Evolutionary conservation across 305 asterid species (phyloP), one percentile per base, ranked within the genome.

Genomic region (Plantago lanceolata): DNA sequence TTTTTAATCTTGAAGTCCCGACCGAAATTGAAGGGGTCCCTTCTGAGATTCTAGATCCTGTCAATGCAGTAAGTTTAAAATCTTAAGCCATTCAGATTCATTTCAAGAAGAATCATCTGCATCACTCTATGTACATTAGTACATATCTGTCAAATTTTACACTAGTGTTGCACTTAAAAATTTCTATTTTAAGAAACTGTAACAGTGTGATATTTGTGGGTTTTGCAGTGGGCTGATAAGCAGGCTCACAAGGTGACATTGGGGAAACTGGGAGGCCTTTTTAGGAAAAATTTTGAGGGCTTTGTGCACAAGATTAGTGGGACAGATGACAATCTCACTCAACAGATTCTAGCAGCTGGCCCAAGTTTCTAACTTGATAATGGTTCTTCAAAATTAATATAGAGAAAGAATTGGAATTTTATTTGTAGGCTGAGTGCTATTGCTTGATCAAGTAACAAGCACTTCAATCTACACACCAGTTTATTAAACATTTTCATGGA

Each of bases 261-360:
- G 57, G 48, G 85, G 64, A 90, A 90, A 76, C 59, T 90, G 69
- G 96, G 90, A 44, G 93, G 95, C 18, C 80, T 87, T 45, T 90
- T 90, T 77, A 85, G 79, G 93, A 90, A 87, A 79, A 87, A 87
- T 37, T 88, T 88, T 51, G 95, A 88, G 65, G 95, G 73, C 19
- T 90, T 88, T 65, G 29, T 81, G 78, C 75, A 85, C 77, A 90
- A 79, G 81, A 85, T 90, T 64, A n/a, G n/a, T n/a, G 97, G 95
- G 60, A 19, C 86, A 8, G 95, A 84, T 70, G 73, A 63, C 73
- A 80, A 68, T 45, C 84, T 90, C 44, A 73, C 95, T 13, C 84
- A 84, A 75, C 80, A 87, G 81, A 90, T 90, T 67, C 69, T 90
- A 9, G 93, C 93, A 5, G 96, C 96, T 62, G 97, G 97, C 40